phyloP scores from a whole-genome alignment of 345 rosid genomes.

The Eucalyptus polybractea region DNA sequence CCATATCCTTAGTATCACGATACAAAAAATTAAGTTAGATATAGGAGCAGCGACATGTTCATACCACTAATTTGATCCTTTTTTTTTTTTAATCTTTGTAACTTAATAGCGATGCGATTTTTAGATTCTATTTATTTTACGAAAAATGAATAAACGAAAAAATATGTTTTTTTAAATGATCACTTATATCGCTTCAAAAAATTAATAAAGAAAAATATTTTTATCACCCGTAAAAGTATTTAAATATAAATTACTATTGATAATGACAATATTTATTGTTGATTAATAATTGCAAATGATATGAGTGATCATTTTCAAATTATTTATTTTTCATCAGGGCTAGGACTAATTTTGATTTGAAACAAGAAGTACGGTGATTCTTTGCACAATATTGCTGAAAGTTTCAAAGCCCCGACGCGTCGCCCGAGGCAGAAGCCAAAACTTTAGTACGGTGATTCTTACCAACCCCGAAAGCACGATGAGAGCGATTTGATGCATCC shows the following conservation, averaged over 20 bases:
- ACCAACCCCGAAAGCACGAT: neutral
- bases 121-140: neutral
- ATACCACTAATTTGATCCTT: neutral
- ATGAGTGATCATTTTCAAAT: neutral
- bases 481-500: neutral
- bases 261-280: neutral
- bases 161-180: neutral
- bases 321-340: neutral
- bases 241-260: neutral
- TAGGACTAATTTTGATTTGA: neutral
- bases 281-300: neutral
- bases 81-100: neutral
- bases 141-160: fast-evolving
- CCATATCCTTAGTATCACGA: neutral
- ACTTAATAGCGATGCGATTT: neutral
- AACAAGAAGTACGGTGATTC: neutral
- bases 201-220: neutral
- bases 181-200: neutral
- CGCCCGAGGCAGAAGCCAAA: neutral
- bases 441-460: neutral
- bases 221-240: neutral
- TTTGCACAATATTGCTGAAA: neutral
- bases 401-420: neutral
- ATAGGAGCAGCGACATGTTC: neutral
- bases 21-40: neutral